These are phyloP conservation scores for Fusarium domesticum DNA, from an alignment of 2,329 filamentous ascomycete genomes.

Conservation along the genomic window DNA sequence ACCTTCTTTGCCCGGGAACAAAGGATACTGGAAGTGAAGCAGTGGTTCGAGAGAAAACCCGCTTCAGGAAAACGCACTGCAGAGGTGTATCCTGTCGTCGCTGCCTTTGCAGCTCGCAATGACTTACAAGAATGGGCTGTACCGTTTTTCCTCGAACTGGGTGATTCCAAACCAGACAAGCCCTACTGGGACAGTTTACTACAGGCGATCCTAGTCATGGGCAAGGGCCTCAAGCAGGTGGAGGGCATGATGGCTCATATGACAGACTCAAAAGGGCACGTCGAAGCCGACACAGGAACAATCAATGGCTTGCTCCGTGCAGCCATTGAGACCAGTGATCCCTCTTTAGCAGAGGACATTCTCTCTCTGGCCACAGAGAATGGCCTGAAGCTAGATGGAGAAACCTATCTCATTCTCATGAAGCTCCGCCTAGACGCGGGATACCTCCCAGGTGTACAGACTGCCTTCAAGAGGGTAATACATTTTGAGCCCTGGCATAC, in stretches of 20 bases:
- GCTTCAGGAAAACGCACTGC: conserved; percentile 22
- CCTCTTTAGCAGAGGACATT: conserved; percentile 71
- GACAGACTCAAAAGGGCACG: conserved; percentile 55
- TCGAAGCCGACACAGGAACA: conserved; percentile 63
- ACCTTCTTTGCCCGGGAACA: conserved; percentile 59
- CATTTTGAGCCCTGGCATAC: conserved; percentile 36
- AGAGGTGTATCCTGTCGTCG: conserved; percentile 31
- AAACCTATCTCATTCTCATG: conserved; percentile 72
- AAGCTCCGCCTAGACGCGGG: conserved; percentile 70
- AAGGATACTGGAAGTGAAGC: conserved; percentile 58
- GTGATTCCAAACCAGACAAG: conserved; percentile 47
- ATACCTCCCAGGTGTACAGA: conserved; percentile 68
- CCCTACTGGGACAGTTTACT: conserved; percentile 69
- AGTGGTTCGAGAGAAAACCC: conserved; percentile 63
- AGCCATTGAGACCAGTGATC: conserved; percentile 67
- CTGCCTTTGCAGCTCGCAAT: conserved; percentile 55
- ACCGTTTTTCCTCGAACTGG: conserved; percentile 53
- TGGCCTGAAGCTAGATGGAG: conserved; percentile 63
- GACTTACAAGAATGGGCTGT: conserved; percentile 61
- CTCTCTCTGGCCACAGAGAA: conserved; percentile 63
- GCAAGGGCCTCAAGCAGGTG: conserved; percentile 57
- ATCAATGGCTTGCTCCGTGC: conserved; percentile 75
- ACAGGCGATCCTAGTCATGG: conserved; percentile 66
- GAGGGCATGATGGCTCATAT: conserved; percentile 65
- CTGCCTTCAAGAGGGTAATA: conserved; percentile 54